Base-by-base conservation (phyloP, 2,329 filamentous ascomycete species). In the Pseudocercospora macadamiae region DNA sequence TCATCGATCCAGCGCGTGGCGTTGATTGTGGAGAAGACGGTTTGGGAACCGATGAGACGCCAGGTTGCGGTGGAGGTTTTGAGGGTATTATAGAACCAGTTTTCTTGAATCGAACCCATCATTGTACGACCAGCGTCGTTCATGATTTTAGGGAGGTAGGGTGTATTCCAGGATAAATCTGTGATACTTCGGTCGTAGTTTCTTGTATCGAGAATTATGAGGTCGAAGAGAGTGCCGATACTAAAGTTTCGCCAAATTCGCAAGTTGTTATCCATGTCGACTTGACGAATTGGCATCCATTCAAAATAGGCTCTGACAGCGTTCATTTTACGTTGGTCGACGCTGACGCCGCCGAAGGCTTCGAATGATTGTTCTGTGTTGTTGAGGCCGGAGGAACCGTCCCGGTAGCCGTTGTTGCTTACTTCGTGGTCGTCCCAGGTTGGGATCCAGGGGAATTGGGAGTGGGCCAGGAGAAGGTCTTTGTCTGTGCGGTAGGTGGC, bases 31-130 rank as follows among this genome's bases (percentile, higher is more conserved):
- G 81, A 83, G 73, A 90, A 89, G 34, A 90, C 74, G 51, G 88
- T 83, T 70, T 90, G 88, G 36, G 85, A 87, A 12, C 88, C 88
- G 45, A 91, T 80, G 18, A 91, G 71, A 28, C 88, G 81, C 89
- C 89, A 91, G 1, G 81, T 80, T 0, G 88, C 85, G 16, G 81
- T 76, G 1, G 85, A 70, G 18, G 45, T 32, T 37, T 64, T 65
- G 3, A 72, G 59, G 19, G 62, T 61, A 39, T 78, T 77, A 68
- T 88, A 89, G 73, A 89, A 86, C 68, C 68, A 70, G 32, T 66
- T 68, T 53, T 71, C 69, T 54, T 68, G 66, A 9, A 60, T 34
- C 2, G 55, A 57, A 18, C 67, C 69, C 69, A 69, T 68, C 21
- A 70, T 59, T 1, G 64, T 67, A 3, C 68, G 63, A n/a, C 68